A percentile compares a stretch with the other conserved stretches of the same genome.
Conservation (phyloP, 169 alveolate species). For the Eimeria acervulina region DNA sequence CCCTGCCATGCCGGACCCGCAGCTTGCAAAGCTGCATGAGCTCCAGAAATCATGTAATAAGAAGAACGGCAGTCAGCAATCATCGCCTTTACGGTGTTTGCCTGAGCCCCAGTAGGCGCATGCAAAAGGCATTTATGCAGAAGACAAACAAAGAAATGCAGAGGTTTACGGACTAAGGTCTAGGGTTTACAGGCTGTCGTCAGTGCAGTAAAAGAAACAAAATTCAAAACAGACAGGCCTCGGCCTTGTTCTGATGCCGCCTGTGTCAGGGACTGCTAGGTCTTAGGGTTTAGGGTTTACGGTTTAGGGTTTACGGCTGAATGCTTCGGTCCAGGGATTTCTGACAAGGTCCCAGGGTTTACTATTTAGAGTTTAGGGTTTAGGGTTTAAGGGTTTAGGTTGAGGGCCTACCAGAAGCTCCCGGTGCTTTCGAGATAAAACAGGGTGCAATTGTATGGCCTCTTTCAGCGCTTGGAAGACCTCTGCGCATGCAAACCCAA, state of each 20-base stretch:
- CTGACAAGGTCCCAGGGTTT: neutral
- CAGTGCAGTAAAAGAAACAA: neutral
- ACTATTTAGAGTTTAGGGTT: slow-evolving; percentile 26
- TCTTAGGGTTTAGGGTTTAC: slow-evolving; percentile 14
- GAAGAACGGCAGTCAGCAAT: neutral
- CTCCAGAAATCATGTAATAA: neutral
- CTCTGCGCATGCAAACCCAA: slow-evolving; percentile 1
- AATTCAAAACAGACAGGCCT: neutral
- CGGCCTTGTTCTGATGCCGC: neutral
- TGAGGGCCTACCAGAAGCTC: slow-evolving; percentile 19
- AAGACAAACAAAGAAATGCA: too few relatives aligned
- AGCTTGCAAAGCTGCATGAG: neutral
- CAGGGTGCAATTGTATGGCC: neutral
- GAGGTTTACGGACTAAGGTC: neutral
- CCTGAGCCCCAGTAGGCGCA: neutral
- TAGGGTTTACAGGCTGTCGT: neutral
- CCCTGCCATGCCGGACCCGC: neutral
- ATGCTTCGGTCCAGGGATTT: neutral
- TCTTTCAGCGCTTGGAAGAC: slow-evolving; percentile 13
- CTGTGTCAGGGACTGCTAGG: neutral
- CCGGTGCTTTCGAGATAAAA: slow-evolving; percentile 40
- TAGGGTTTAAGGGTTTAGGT: slow-evolving; percentile 63
- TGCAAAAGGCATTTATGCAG: neutral
- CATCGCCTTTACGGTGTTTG: slow-evolving; percentile 40
- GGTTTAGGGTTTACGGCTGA: neutral